phyloP scores from a whole-genome alignment of 352 stramenopile species.

The Poterioochromonas sp. region DNA sequence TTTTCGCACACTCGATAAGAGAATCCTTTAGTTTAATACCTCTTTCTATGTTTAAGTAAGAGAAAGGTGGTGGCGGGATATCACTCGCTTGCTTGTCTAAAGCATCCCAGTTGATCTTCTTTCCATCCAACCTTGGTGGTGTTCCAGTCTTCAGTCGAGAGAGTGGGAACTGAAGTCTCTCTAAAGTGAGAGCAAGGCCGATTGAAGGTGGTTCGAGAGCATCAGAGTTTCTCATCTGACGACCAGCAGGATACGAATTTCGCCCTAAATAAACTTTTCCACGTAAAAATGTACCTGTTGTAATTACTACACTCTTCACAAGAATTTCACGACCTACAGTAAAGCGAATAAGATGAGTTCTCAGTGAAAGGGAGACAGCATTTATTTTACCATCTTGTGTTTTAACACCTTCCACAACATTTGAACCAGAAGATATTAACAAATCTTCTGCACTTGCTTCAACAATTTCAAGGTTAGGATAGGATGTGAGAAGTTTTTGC shows the following conservation, averaged over 20 bases:
- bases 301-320: conserved; percentile 73
- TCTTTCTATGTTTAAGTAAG: conserved; percentile 61
- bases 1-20: conserved; percentile 85
- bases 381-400: conserved; percentile 34
- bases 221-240: conserved; percentile 38
- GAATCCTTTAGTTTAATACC: conserved; percentile 47
- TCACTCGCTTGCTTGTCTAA: conserved; percentile 84
- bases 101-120: conserved; percentile 85
- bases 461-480: conserved; percentile 75
- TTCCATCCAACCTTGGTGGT: conserved; percentile 82
- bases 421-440: conserved; percentile 62
- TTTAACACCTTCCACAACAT: conserved; percentile 56
- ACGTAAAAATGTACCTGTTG: conserved; percentile 92
- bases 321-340: conserved; percentile 51
- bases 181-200: conserved; percentile 82
- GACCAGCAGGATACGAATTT: conserved; percentile 42
- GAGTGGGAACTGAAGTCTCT: conserved; percentile 76
- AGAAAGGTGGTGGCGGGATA: conserved; percentile 77
- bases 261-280: conserved; percentile 88
- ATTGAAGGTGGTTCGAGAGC: conserved; percentile 84
- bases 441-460: conserved; percentile 91
- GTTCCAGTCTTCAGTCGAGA: conserved; percentile 92
- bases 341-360: neutral
- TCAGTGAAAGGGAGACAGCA: neutral
- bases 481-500: conserved; percentile 56